Evolutionary conservation across 495 filamentous ascomycete species (phyloP).

Genomic region (Penicillium argentinense): DNA sequence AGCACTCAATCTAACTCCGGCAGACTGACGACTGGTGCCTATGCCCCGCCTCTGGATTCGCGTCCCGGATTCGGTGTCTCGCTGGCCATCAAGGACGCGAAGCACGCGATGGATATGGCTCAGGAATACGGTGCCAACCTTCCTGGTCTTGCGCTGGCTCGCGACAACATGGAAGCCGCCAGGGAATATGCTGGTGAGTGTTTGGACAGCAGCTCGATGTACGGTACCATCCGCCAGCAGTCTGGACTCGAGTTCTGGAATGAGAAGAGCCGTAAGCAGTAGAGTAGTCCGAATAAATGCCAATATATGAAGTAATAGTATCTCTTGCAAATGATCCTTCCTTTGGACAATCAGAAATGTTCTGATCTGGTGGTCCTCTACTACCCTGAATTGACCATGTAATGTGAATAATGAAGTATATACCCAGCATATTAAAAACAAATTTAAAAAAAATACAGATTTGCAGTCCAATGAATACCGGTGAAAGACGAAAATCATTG

Average conservation of each 20-base stretch:
- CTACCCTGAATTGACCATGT: too few relatives aligned
- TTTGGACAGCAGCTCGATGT: constrained; percentile 48
- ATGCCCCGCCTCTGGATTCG: constrained; percentile 42
- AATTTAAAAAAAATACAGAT: not conserved
- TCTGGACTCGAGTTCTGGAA: constrained; percentile 47
- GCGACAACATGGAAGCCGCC: constrained; percentile 42
- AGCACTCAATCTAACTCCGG: not conserved
- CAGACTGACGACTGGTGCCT: constrained; percentile 45
- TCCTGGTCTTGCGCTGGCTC: constrained; percentile 38
- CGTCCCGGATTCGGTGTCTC: constrained; percentile 48
- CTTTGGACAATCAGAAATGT: not conserved
- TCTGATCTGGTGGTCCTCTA: not conserved
- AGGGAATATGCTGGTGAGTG: constrained; percentile 43
- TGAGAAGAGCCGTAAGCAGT: constrained; percentile 43
- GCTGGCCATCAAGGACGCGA: constrained; percentile 48
- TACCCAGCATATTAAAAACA: not conserved
- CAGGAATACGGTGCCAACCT: constrained; percentile 35
- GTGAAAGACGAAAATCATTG: constrained; percentile 2
- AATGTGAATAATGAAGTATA: too few relatives aligned
- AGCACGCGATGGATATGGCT: constrained; percentile 40
- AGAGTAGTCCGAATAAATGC: constrained; percentile 1
- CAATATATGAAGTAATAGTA: constrained; percentile 6
- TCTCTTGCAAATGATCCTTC: not conserved
- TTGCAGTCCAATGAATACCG: not conserved
- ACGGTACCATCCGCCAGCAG: constrained; percentile 42